Base-by-base conservation (phyloP, 2,329 filamentous ascomycete genomes). In the Cytospora mali region DNA sequence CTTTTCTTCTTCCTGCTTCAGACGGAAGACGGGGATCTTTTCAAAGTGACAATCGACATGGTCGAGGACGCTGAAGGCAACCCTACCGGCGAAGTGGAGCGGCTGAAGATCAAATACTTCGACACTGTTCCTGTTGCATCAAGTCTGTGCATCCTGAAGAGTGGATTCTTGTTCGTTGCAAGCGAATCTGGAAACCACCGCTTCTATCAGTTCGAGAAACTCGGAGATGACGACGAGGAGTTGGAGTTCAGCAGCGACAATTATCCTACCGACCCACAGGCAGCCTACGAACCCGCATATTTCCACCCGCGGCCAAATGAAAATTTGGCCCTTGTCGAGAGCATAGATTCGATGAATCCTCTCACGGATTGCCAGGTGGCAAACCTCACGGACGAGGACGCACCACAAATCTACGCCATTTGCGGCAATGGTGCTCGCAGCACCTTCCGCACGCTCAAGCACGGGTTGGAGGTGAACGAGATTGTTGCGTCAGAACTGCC, bases 1-100 rank as follows among this genome's bases (percentile, higher is more conserved):
- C 93, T 93, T 1, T 99, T 99, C 79, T 99, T 99, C 80, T 97
- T 98, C 74, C 84, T 99, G 3, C 79, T 99, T 0, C 95, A 99
- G 74, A 93, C 91, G 0, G 95, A 99, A 62, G 96, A 99, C 74
- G 95, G 95, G n/a, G 96, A 99, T 75, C 81, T 99, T 7, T 98
- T 99, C 83, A 98, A 98, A 75, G 85, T 98, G 55, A 97, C 90
- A 0, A 88, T 99, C 64, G 93, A 97, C 67, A 94, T 97, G 88
- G 84, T 88, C 11, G 89, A 93, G 69, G 91, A 96, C 69, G 85
- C 89, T 1, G 85, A 90, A 53, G 92, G 90, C 14, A 88, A 92
- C 64, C 81, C 88, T 0, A 94, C 91, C 0, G 90, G 90, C 31
- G 91, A 95, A 71, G 93, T 98, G 2, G 86, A 85, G 70, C 84